Evolutionary conservation across 208 protist genomes (phyloP), one percentile per base, ranked within the genome.

Genomic region (Trypanosoma scelopori): DNA sequence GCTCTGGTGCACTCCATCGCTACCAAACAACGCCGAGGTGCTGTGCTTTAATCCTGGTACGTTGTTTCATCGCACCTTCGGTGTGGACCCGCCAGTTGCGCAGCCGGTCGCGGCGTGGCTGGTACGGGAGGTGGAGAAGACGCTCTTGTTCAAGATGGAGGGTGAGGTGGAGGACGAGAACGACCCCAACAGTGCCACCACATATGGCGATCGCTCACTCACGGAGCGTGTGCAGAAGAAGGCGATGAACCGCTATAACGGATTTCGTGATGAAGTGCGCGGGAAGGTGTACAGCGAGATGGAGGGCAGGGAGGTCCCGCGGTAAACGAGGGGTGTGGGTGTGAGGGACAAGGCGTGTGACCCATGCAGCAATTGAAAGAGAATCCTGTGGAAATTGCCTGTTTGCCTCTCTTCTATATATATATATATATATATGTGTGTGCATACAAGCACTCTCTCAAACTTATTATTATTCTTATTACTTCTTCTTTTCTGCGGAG

Each of bases 131-230:
- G 84, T 95, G 39, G 74, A 86, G 32, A 72, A 89, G 65, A 93
- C 85, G 30, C 73, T 90, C 0, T 74, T 92, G 35, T 92, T 92
- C 51, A 79, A 81, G 55, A 89, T 95, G 84, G 89, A 95, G 61
- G 86, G 80, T 23, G 82, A 91, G 73, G 82, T 95, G 49, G 89
- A 95, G 76, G 89, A 95, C 46, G 89, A 95, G 66, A 95, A 95
- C 55, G 89, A 95, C 28, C 89, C 85, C 32, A 89, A 91, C 78
- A 91, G 84, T 71, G 84, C 83, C n/a, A 90, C 85, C 30, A 95
- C 82, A 32, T 91, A 90, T 46, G 88, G 85, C 6, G 85, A 94
- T 52, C 83, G 85, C 16, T 88, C 81, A 4, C 63, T 94, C 32
- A 90, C 81, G 5, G 86, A 89, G 65, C 76, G 89, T 0, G 86